Percentiles rank a stretch among this genome's conserved stretches.
Evolutionary conservation across 371 early-diverging fungal species (phyloP).

Genomic region (Mortierella sp.): DNA sequence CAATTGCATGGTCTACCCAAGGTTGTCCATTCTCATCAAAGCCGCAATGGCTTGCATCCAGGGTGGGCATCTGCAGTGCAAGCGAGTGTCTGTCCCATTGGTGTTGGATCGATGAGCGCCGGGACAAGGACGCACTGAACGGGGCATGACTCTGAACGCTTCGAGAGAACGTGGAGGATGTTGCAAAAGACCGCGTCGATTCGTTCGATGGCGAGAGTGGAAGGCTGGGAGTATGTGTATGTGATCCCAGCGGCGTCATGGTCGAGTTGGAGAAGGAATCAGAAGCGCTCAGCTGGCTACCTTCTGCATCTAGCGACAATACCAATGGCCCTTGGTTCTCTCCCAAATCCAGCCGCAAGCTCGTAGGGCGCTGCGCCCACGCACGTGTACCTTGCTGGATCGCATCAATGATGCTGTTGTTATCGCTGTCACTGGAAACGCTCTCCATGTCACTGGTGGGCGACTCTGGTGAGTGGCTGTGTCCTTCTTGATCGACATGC

Average conservation of each 20-base stretch:
- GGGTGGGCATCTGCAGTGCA: conserved; percentile 33
- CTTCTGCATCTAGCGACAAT: conserved; percentile 9
- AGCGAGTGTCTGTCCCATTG: conserved; percentile 34
- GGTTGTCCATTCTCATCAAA: not conserved
- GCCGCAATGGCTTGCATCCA: conserved; percentile 11
- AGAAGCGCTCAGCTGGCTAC: conserved; percentile 18
- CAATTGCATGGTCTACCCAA: no score
- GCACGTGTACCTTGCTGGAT: conserved; percentile 35
- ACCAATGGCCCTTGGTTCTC: not conserved
- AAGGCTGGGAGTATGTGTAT: conserved; percentile 11
- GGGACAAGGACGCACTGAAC: conserved; percentile 23
- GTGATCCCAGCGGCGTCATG: conserved; percentile 9
- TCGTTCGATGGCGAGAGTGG: conserved; percentile 34
- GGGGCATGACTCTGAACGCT: conserved; percentile 17
- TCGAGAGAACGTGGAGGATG: conserved; percentile 38
- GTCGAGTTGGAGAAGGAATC: conserved; percentile 35
- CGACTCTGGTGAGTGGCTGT: not conserved
- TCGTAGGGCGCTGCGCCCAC: conserved; percentile 30
- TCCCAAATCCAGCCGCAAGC: conserved; percentile 8
- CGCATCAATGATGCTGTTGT: conserved; percentile 16
- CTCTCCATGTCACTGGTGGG: not conserved
- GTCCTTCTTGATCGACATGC: conserved; percentile 1
- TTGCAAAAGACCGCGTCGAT: conserved; percentile 30
- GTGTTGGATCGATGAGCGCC: conserved; percentile 18
- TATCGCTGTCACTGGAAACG: conserved; percentile 3